Conservation (phyloP, 139 green algal genomes). For the Volvox reticuliferus region DNA sequence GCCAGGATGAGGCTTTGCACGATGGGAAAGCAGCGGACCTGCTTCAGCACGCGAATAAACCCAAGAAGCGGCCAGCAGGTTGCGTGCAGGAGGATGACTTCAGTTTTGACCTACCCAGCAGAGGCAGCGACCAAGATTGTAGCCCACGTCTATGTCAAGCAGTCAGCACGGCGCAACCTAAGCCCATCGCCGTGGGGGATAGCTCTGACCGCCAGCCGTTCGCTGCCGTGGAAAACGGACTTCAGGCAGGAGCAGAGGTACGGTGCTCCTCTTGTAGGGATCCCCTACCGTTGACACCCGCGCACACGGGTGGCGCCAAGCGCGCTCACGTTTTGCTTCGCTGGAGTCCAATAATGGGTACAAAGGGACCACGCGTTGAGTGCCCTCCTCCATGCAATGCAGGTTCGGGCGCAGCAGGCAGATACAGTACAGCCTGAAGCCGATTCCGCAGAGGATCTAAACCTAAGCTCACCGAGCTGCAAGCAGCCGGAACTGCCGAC, state of each 20-base stretch:
- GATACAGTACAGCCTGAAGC: neutral
- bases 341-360: no score
- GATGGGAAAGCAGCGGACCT: neutral
- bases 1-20: no score
- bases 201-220: no score
- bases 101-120: conserved; percentile 13
- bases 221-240: no score
- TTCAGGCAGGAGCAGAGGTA: no score
- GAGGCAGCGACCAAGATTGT: no score
- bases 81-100: neutral
- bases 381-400: neutral
- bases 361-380: no score
- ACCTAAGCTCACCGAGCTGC: neutral
- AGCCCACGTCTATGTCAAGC: neutral
- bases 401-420: neutral
- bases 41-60: neutral
- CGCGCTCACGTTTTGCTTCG: no score
- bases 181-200: no score
- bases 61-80: neutral
- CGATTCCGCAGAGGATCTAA: neutral
- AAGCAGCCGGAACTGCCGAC: neutral
- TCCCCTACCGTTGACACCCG: no score
- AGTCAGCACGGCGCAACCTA: neutral
- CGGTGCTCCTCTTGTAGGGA: no score
- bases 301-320: no score